phyloP scores from a whole-genome alignment of 345 rosid genomes.

The Populus deltoides region DNA sequence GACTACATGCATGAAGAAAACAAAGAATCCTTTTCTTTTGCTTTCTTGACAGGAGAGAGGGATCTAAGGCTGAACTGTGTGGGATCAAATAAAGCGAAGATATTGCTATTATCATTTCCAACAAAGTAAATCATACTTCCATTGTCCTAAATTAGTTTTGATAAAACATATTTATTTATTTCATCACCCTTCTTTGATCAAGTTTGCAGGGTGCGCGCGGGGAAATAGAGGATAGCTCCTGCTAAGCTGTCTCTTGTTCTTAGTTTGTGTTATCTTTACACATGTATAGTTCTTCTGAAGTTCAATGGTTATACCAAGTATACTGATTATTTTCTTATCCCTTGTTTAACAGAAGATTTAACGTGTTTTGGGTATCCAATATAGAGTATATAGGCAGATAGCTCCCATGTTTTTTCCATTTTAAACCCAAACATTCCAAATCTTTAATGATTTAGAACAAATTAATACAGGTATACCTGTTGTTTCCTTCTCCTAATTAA shows the following conservation, averaged over 20 bases:
- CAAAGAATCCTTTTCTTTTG: constrained; percentile 25
- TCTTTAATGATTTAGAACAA: not conserved
- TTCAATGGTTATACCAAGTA: too few species aligned
- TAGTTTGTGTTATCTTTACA: not conserved
- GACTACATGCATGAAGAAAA: constrained; percentile 18
- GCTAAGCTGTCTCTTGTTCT: not conserved
- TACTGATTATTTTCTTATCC: too few species aligned
- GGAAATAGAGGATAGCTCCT: not conserved
- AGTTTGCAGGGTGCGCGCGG: not conserved
- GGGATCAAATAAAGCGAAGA: not conserved
- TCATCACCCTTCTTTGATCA: not conserved
- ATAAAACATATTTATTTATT: not conserved
- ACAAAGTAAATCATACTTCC: not conserved
- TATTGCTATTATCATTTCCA: not conserved
- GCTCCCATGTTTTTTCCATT: too few species aligned
- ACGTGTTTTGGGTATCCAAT: too few species aligned
- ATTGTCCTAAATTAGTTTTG: not conserved
- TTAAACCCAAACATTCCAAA: not conserved
- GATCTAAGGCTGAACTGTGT: constrained; percentile 19
- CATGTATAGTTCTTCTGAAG: too few species aligned
- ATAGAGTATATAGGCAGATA: too few species aligned
- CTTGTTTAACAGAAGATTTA: too few species aligned
- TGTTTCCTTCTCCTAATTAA: too few species aligned
- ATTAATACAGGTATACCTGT: too few species aligned
- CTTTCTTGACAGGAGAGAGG: constrained; percentile 17